Evolutionary conservation across 2,329 filamentous ascomycete species (phyloP).

Genomic region (Xylaria sp.): DNA sequence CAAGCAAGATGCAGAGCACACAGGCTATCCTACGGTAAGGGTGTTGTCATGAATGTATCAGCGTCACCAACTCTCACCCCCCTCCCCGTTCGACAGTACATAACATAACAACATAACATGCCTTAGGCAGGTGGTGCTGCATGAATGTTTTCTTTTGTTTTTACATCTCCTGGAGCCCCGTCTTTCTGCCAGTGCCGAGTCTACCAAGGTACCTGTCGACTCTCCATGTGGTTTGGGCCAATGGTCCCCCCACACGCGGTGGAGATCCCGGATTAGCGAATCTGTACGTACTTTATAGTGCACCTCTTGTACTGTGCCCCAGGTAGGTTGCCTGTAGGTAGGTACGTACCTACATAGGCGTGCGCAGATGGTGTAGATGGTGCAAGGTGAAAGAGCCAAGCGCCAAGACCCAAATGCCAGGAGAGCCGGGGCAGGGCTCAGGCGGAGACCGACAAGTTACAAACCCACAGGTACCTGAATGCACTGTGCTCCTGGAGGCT

Average conservation of each 20-base stretch:
- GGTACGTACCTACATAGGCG: conserved; percentile 11
- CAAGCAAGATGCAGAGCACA: not conserved
- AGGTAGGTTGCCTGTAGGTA: not conserved
- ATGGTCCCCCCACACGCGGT: conserved; percentile 45
- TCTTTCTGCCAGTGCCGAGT: conserved; percentile 36
- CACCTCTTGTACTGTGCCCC: not conserved
- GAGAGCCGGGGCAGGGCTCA: conserved; percentile 43
- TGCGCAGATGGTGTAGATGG: not conserved
- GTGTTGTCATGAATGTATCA: conserved; percentile 10
- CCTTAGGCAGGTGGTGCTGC: conserved; percentile 10
- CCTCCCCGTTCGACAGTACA: not conserved
- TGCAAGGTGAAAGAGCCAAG: conserved; percentile 11
- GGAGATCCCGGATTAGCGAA: conserved; percentile 38
- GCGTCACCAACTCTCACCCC: conserved; percentile 1
- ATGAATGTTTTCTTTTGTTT: conserved; percentile 30
- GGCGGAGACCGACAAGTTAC: conserved; percentile 42
- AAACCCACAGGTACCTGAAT: conserved; percentile 41
- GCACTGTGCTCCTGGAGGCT: conserved; percentile 39
- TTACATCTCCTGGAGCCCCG: conserved; percentile 37
- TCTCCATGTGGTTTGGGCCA: conserved; percentile 28
- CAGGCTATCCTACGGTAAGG: not conserved
- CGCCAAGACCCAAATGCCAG: conserved; percentile 16
- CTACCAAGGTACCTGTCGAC: conserved; percentile 17
- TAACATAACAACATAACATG: too few species aligned
- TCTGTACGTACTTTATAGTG: conserved; percentile 15